A percentile compares a stretch with the other conserved stretches of the same genome.
Evolutionary conservation across 352 stramenopile genomes (phyloP).

Genomic region (Globisporangium paddicum): DNA sequence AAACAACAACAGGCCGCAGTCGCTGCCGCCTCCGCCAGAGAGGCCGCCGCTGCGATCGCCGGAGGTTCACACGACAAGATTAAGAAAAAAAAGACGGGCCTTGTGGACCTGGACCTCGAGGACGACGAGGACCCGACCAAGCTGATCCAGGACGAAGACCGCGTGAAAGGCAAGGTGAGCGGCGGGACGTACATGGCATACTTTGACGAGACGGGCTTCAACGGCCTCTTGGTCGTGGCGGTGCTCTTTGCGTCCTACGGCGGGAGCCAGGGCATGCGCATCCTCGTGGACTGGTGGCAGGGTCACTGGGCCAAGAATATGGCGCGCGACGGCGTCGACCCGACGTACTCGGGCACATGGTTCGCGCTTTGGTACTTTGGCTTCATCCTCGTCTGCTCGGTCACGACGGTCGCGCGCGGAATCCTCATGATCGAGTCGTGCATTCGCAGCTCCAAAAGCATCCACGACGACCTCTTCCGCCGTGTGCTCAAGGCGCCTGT

Average conservation of each 20-base stretch:
- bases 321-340: slow-evolving; percentile 11
- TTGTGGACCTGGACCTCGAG: too few relatives aligned
- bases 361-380: slow-evolving; percentile 35
- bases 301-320: slow-evolving; percentile 31
- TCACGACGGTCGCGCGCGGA: slow-evolving; percentile 18
- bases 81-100: too few relatives aligned
- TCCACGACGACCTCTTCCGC: slow-evolving; percentile 31
- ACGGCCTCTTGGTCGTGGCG: slow-evolving; percentile 17
- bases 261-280: slow-evolving; percentile 12
- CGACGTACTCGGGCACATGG: slow-evolving; percentile 28
- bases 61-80: too few relatives aligned
- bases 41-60: neutral
- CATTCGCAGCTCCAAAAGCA: slow-evolving; percentile 21
- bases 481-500: slow-evolving; percentile 37
- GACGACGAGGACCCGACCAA: neutral
- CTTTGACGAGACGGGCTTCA: slow-evolving; percentile 28
- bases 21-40: neutral
- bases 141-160: slow-evolving; percentile 28
- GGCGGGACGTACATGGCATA: slow-evolving; percentile 29
- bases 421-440: slow-evolving; percentile 26
- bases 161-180: slow-evolving; percentile 25
- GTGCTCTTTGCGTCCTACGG: neutral
- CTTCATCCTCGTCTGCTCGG: slow-evolving; percentile 22
- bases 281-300: slow-evolving; percentile 31
- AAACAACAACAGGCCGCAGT: neutral